phyloP scores from a whole-genome alignment of 148 eudicot genomes.

The Hydrangea macrophylla region DNA sequence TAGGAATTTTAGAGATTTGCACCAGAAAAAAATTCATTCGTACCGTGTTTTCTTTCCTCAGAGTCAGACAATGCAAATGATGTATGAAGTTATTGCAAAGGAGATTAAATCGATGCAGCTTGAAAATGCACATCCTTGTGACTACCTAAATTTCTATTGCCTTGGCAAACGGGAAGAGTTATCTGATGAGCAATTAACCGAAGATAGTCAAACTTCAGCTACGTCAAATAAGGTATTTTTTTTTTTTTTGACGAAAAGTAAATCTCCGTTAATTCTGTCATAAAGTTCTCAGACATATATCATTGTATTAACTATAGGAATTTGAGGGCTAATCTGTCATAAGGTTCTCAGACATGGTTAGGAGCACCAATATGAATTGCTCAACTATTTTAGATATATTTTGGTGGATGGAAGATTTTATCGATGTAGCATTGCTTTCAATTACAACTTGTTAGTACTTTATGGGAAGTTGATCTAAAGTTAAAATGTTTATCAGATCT shows the following conservation, averaged over 20 bases:
- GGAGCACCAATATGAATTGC: background rate
- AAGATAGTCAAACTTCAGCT: conserved; percentile 32
- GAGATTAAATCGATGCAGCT: conserved; percentile 71
- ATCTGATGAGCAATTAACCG: conserved; percentile 34
- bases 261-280: conserved; percentile 7
- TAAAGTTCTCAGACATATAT: too few species aligned
- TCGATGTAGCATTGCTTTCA: background rate
- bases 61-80: conserved; percentile 88
- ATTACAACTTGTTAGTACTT: background rate
- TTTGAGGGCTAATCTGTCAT: too few species aligned
- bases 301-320: too few species aligned
- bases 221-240: conserved; percentile 49
- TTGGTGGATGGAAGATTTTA: background rate
- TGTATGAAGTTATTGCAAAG: conserved; percentile 69
- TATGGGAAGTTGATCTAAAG: background rate
- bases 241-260: too few species aligned
- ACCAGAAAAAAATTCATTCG: background rate
- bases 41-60: conserved; percentile 28
- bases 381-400: background rate
- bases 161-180: conserved; percentile 85
- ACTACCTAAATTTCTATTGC: conserved; percentile 90
- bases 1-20: background rate
- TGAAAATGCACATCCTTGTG: conserved; percentile 54
- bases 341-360: too few species aligned
- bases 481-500: conserved; percentile 37